These are phyloP conservation scores for Tylopilus sp. DNA, from an alignment of 768 basidiomycete genomes.

Conservation along the genomic window DNA sequence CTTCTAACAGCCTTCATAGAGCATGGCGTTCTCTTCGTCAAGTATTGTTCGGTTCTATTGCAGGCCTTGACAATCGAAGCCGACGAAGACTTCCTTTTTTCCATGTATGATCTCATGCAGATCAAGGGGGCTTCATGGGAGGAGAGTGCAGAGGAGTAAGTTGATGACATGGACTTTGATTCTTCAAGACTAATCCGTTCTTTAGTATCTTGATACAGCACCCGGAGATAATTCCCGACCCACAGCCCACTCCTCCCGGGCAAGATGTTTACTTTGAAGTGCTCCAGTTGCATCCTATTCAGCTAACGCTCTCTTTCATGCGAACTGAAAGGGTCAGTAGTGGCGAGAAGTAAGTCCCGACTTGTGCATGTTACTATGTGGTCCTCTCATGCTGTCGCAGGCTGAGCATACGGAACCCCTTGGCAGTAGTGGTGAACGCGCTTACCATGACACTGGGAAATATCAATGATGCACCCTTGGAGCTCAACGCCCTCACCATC, in stretches of 20 bases:
- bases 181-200: constrained; percentile 8
- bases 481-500: constrained; percentile 90
- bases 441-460: constrained; percentile 97
- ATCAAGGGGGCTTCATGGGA: constrained; percentile 93
- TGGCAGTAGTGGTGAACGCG: constrained; percentile 91
- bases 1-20: constrained; percentile 42
- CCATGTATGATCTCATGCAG: constrained; percentile 87
- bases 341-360: constrained; percentile 77
- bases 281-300: constrained; percentile 91
- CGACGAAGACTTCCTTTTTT: constrained; percentile 96
- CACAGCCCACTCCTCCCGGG: constrained; percentile 59
- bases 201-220: constrained; percentile 69
- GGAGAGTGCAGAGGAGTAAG: constrained; percentile 70
- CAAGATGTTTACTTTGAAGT: constrained; percentile 94
- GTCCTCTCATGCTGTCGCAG: constrained; percentile 32
- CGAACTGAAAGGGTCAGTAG: constrained; percentile 90
- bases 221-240: constrained; percentile 66
- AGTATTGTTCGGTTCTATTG: constrained; percentile 91
- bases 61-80: constrained; percentile 93
- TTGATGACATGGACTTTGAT: background rate
- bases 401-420: constrained; percentile 79
- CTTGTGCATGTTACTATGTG: background rate
- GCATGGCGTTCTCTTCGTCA: constrained; percentile 98
- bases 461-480: constrained; percentile 91
- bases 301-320: constrained; percentile 93